These are phyloP conservation scores for Sphaerostilbella broomeana DNA, from an alignment of 2,329 filamentous ascomycete species.

Conservation along the genomic window DNA sequence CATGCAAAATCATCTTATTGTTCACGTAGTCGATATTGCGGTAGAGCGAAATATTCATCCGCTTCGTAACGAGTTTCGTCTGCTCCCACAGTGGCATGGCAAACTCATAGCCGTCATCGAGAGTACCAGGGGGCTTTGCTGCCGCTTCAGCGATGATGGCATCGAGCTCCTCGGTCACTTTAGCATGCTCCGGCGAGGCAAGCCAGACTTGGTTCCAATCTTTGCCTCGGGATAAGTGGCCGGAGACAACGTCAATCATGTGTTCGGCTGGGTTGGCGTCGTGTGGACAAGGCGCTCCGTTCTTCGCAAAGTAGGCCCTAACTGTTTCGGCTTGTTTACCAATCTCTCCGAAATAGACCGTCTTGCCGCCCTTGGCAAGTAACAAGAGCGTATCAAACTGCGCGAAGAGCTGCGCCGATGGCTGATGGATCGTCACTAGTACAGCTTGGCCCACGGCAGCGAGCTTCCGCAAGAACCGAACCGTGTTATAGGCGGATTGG, in stretches of 20 bases:
- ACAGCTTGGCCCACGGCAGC: conserved; percentile 61
- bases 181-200: conserved; percentile 51
- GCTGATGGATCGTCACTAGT: conserved; percentile 64
- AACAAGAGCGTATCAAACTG: conserved; percentile 60
- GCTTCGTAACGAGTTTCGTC: conserved; percentile 54
- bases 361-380: conserved; percentile 57
- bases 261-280: conserved; percentile 67
- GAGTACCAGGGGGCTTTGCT: conserved; percentile 29
- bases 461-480: conserved; percentile 60
- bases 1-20: conserved; percentile 54
- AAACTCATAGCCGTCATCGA: conserved; percentile 58
- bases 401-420: conserved; percentile 58
- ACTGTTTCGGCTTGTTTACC: conserved; percentile 48
- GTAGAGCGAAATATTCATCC: conserved; percentile 56
- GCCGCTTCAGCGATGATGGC: conserved; percentile 51
- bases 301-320: conserved; percentile 56
- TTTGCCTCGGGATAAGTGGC: conserved; percentile 36
- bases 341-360: conserved; percentile 61
- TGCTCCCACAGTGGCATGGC: conserved; percentile 61
- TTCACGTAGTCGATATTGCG: conserved; percentile 61
- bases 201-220: conserved; percentile 68
- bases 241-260: conserved; percentile 60
- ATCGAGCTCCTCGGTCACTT: conserved; percentile 55
- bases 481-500: conserved; percentile 58
- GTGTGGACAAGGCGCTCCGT: conserved; percentile 55